Evolutionary conservation across 257 asterid genomes (phyloP).

Genomic region (Rehmannia glutinosa): DNA sequence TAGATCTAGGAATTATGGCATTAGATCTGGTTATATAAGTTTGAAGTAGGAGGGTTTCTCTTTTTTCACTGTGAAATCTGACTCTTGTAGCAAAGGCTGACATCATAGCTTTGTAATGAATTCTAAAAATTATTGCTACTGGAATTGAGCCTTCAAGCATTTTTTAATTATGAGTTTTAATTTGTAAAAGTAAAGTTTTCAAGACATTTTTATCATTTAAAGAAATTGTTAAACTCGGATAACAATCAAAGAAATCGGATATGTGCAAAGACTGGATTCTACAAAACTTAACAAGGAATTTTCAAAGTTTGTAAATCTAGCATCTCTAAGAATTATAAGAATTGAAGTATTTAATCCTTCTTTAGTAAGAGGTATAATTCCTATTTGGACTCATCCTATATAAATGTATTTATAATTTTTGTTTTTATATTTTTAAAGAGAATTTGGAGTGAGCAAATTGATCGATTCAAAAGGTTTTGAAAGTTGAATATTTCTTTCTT

Average conservation of each 20-base stretch:
- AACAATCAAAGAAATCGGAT: background rate
- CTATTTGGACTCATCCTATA: background rate
- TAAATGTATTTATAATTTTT: background rate
- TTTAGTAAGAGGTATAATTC: background rate
- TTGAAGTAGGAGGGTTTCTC: slow-evolving; percentile 9
- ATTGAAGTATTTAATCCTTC: background rate
- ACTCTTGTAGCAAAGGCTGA: background rate
- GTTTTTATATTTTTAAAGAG: no score
- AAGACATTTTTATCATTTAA: slow-evolving; percentile 1
- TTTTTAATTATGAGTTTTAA: slow-evolving; percentile 4
- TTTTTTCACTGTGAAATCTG: background rate
- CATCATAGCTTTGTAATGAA: background rate
- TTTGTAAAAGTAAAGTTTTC: background rate
- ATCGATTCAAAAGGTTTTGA: no score
- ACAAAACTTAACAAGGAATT: background rate
- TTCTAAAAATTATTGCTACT: background rate
- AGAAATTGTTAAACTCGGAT: background rate
- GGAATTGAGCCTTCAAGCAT: background rate
- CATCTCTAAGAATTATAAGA: background rate
- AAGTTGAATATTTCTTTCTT: no score
- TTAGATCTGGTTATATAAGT: no score
- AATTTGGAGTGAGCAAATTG: no score
- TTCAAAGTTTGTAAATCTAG: background rate
- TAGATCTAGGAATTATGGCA: no score
- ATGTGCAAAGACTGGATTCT: background rate